Base-by-base conservation (phyloP, 2,329 filamentous ascomycete genomes). In the Fusarium ambrosium region DNA sequence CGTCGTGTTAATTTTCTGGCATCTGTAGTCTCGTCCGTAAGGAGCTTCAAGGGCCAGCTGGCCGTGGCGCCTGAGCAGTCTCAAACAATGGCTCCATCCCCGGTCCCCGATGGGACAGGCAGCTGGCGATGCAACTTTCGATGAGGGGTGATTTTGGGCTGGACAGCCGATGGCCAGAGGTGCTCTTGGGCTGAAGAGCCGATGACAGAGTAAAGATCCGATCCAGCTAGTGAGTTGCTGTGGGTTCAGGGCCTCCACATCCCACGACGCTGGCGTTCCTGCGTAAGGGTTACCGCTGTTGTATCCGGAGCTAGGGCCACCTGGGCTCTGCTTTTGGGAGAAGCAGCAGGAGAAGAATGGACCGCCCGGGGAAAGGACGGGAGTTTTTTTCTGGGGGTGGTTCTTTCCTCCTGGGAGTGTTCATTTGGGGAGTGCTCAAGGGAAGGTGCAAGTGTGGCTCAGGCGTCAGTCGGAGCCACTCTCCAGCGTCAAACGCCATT, bases 231-330 rank as follows among this genome's bases (percentile, higher is more conserved):
- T 56, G 72, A 70, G 65, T 66, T 43, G 63, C 62, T 68, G 77
- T 77, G 77, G 77, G 62, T 58, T 78, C 39, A 45, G 55, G 11
- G 63, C 68, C 71, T 78, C 77, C 77, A 77, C 74, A 69, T 72
- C 72, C 70, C 76, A 78, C 72, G 70, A 61, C 69, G 66, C 71
- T 71, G 74, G 76, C 77, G 77, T 79, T 79, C 77, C 77, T 79
- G 77, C 77, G 77, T 78, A 79, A 79, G 77, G 77, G 77, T 76
- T 73, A 79, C 75, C 74, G 77, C 70, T 79, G 75, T 75, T 68
- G 65, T 74, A 71, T 70, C 62, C 48, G 66, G 67, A 73, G 67
- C 66, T 66, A 69, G 69, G 71, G 63, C 66, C 66, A 62, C 27
- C 51, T 32, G 51, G 2, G 51, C 51, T 69, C 68, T 69, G 71